Base-by-base conservation (phyloP, 2,329 filamentous ascomycete species). In the Chaetomium olivaceum region DNA sequence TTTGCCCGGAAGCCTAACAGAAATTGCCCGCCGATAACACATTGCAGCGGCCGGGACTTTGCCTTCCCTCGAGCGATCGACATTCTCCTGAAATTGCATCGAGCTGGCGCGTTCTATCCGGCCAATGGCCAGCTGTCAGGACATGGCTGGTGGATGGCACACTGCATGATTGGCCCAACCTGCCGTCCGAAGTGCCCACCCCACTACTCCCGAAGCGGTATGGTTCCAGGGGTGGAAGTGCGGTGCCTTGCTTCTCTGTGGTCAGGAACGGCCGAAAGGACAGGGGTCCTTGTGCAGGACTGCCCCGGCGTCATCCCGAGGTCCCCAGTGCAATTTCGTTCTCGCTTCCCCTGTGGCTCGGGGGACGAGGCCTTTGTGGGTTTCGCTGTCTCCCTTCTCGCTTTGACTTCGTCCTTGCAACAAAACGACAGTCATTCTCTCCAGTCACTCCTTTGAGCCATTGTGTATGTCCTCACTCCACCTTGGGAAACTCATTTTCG, bases 301-400 rank as follows among this genome's bases (percentile, higher is more conserved):
- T 52, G 63, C 58, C 36, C 57, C 52, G 19, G 52, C 43, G 58
- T 65, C 63, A 63, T 69, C 69, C 69, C 69, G 68, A 70, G 67
- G 65, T 61, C 50, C 61, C 68, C 69, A 69, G 65, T 55, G 71
- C 69, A 72, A 72, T 72, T 72, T 72, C 71, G 70, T 70, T 70
- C 68, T 65, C 64, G 66, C 68, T 69, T 66, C 69, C 66, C 66
- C 67, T 61, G 62, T 67, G 68, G 62, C 62, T 65, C 66, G 51
- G 39, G 29, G 57, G 58, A 69, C 62, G 63, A 65, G 62, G 68
- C 62, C 62, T 63, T 68, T 65, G 68, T 67, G 69, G 67, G 62
- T 64, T 67, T 55, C 61, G 21, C 19, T 58, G 21, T 68, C 51
- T 65, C 67, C 59, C 67, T 66, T 46, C 63, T 65, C 64, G 61